Conservation (phyloP, 164 flowering plant species). For the Vitis rotundifolia region DNA sequence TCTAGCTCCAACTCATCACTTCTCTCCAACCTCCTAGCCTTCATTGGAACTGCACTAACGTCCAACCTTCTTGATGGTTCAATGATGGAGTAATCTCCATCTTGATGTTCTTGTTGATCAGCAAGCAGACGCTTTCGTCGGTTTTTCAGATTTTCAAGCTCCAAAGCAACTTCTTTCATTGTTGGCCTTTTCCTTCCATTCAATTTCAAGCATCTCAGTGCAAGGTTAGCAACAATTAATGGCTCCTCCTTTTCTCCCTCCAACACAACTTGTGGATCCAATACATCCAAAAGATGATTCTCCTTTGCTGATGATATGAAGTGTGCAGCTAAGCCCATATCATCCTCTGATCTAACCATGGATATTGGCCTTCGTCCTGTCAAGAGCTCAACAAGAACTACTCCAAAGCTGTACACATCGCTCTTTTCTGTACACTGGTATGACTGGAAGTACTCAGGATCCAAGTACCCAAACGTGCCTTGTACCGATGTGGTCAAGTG, state of each 20-base stretch:
- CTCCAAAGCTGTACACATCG: conserved; percentile 19
- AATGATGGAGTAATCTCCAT: too few species aligned
- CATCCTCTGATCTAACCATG: conserved; percentile 5
- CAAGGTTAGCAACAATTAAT: conserved; percentile 13
- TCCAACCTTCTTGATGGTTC: too few species aligned
- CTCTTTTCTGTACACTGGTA: conserved; percentile 14
- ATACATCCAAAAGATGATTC: conserved; percentile 12
- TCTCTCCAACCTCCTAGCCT: too few species aligned
- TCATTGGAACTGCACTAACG: too few species aligned
- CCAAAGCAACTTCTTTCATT: conserved; percentile 21
- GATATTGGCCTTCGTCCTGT: conserved; percentile 25
- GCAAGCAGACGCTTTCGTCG: too few species aligned
- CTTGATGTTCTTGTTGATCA: too few species aligned
- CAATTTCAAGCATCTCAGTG: conserved; percentile 17
- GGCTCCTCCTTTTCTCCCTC: conserved; percentile 22
- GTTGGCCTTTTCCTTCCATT: conserved; percentile 24
- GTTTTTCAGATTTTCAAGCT: background rate
- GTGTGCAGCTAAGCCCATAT: conserved; percentile 13
- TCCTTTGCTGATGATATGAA: conserved; percentile 19
- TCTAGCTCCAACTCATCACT: too few species aligned
- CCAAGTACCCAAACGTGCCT: conserved; percentile 23
- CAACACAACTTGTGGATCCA: conserved; percentile 10
- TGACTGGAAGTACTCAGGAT: conserved; percentile 26
- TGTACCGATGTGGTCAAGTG: conserved; percentile 16
- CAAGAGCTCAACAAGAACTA: conserved; percentile 24